Evolutionary conservation across 106 monocot genomes (phyloP).

Genomic region (Dactylorhiza incarnata): DNA sequence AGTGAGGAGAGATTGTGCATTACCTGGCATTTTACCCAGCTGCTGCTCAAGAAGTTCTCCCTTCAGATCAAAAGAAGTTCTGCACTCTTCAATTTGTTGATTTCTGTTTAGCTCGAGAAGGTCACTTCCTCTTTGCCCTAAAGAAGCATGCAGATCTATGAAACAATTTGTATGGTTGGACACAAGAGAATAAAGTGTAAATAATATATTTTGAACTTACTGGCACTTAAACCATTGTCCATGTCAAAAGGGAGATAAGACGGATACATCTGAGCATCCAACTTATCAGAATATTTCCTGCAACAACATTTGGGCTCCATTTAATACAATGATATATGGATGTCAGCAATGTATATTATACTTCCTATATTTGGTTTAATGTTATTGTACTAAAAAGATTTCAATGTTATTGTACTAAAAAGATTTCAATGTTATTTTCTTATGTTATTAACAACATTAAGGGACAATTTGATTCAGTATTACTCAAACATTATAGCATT

Average conservation of each 20-base stretch:
- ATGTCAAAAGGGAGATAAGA: background rate
- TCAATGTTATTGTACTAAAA: too few relatives aligned
- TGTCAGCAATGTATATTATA: too few relatives aligned
- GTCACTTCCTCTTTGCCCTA: background rate
- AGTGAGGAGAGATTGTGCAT: background rate
- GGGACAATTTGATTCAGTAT: too few relatives aligned
- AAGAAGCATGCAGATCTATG: background rate
- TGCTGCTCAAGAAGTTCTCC: background rate
- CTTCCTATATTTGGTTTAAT: too few relatives aligned
- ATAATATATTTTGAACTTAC: slow-evolving; percentile 3
- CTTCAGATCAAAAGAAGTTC: background rate
- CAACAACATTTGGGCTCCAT: background rate
- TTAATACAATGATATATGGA: too few relatives aligned
- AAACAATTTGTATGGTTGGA: background rate
- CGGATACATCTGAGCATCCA: slow-evolving; percentile 5
- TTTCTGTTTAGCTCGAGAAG: background rate
- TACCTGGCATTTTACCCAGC: background rate
- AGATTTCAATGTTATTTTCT: too few relatives aligned
- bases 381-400: too few relatives aligned
- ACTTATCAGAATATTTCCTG: slow-evolving; percentile 8
- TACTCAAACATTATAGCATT: too few relatives aligned
- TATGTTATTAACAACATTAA: too few relatives aligned
- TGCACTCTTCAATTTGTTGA: background rate
- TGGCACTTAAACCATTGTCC: background rate
- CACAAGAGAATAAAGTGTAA: background rate